Evolutionary conservation across 164 flowering plant species (phyloP).

Genomic region (Buxus sempervirens): DNA sequence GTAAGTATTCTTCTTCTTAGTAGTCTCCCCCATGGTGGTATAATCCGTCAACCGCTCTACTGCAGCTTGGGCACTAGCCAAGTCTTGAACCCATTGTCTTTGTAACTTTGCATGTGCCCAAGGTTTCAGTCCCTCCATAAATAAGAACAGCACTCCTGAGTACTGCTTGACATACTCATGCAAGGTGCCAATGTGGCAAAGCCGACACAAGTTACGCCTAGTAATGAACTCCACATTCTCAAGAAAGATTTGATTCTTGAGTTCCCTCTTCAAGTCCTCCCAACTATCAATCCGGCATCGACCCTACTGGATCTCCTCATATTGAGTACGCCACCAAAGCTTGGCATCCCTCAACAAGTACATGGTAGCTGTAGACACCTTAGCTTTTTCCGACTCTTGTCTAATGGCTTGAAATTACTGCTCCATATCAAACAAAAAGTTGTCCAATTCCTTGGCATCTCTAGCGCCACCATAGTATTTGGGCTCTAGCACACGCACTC

Average conservation of each 20-base stretch:
- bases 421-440: background rate
- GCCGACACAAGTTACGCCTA: background rate
- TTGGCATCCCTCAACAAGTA: background rate
- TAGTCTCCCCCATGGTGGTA: background rate
- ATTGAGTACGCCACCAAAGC: constrained; percentile 1
- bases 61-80: background rate
- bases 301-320: background rate
- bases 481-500: background rate
- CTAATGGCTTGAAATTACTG: background rate
- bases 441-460: background rate
- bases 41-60: background rate
- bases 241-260: constrained; percentile 1
- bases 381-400: background rate
- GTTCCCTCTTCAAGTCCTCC: background rate
- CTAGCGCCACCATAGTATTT: background rate
- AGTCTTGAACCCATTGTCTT: background rate
- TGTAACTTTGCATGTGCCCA: background rate
- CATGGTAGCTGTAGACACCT: background rate
- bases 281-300: background rate
- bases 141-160: background rate
- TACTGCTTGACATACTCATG: background rate
- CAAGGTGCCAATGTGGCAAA: background rate
- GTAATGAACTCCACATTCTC: background rate
- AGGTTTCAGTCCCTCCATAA: background rate
- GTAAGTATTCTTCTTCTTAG: background rate